These are phyloP conservation scores for Wickerhamiella hasegawae DNA, from an alignment of 805 yeast species.

Conservation along the genomic window DNA sequence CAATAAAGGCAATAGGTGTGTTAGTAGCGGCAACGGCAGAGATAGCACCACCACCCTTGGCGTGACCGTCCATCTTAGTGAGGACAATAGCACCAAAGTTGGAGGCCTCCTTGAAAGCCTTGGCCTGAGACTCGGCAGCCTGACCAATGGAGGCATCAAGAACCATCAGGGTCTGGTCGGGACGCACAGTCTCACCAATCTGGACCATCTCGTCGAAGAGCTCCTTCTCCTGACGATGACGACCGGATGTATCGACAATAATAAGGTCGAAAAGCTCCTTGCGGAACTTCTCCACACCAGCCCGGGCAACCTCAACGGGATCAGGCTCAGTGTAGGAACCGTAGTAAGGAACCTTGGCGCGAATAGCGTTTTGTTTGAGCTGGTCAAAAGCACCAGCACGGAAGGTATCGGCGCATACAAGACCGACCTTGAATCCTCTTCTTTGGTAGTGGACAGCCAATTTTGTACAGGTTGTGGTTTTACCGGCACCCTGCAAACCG, in stretches of 20 bases:
- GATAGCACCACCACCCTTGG: slow-evolving; percentile 98
- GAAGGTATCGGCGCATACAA: slow-evolving; percentile 98
- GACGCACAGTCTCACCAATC: slow-evolving; percentile 71
- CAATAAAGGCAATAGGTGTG: slow-evolving; percentile 89
- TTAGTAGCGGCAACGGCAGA: slow-evolving; percentile 96
- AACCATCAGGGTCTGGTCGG: slow-evolving; percentile 96
- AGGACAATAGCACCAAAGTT: slow-evolving; percentile 89
- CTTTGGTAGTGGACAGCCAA: slow-evolving; percentile 87
- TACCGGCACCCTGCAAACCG: slow-evolving; percentile 98
- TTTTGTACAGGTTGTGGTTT: slow-evolving; percentile 94
- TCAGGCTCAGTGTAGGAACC: slow-evolving; percentile 94
- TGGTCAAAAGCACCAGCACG: slow-evolving; percentile 99
- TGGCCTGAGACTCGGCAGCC: slow-evolving; percentile 91
- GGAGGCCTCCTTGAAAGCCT: slow-evolving; percentile 83
- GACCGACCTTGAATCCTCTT: slow-evolving; percentile 85
- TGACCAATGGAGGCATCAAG: slow-evolving; percentile 96
- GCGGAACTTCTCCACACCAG: slow-evolving; percentile 83
- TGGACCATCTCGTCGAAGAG: slow-evolving; percentile 90
- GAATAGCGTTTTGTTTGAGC: slow-evolving; percentile 90
- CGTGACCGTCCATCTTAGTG: slow-evolving; percentile 97
- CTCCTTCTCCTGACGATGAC: slow-evolving; percentile 89
- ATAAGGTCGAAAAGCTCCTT: slow-evolving; percentile 84
- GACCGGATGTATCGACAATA: slow-evolving; percentile 94
- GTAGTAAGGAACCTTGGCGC: slow-evolving; percentile 83
- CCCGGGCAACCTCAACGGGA: slow-evolving; percentile 81